Evolutionary conservation across 352 stramenopile genomes (phyloP).

Genomic region (Globisporangium middletonii): DNA sequence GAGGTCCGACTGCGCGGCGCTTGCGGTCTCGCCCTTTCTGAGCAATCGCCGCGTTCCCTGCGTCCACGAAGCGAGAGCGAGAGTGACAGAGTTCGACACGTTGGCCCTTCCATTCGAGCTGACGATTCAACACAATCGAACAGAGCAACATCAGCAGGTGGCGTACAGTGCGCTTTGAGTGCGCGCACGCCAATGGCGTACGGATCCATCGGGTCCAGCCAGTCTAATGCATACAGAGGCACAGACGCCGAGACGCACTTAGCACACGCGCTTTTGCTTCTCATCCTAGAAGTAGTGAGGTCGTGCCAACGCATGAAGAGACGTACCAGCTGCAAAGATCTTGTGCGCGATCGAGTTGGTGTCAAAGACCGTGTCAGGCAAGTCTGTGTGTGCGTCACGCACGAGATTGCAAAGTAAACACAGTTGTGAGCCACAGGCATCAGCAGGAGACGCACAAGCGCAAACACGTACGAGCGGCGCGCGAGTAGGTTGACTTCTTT

Average conservation of each 20-base stretch:
- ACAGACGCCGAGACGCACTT: background rate
- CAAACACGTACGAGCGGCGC: conserved; percentile 39
- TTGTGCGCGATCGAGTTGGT: conserved; percentile 49
- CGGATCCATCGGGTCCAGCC: conserved; percentile 36
- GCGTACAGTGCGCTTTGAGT: conserved; percentile 38
- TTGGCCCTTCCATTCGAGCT: background rate
- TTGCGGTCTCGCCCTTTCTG: background rate
- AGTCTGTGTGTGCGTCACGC: conserved; percentile 21
- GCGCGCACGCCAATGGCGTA: conserved; percentile 44
- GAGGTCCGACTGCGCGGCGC: background rate
- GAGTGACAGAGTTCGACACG: background rate
- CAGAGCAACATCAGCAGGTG: background rate
- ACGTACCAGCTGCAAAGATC: conserved; percentile 57
- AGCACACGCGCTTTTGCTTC: too few relatives aligned
- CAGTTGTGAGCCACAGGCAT: background rate
- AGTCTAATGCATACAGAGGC: conserved; percentile 7
- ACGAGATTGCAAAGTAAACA: conserved; percentile 8
- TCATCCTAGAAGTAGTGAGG: too few relatives aligned
- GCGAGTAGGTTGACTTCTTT: conserved; percentile 27
- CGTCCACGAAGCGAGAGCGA: too few relatives aligned
- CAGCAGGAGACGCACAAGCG: background rate
- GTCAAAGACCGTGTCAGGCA: conserved; percentile 53
- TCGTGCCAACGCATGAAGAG: background rate
- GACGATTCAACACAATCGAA: too few relatives aligned
- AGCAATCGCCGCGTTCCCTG: conserved; percentile 3